phyloP scores from a whole-genome alignment of 352 stramenopile species.

The Globisporangium sylvaticum region DNA sequence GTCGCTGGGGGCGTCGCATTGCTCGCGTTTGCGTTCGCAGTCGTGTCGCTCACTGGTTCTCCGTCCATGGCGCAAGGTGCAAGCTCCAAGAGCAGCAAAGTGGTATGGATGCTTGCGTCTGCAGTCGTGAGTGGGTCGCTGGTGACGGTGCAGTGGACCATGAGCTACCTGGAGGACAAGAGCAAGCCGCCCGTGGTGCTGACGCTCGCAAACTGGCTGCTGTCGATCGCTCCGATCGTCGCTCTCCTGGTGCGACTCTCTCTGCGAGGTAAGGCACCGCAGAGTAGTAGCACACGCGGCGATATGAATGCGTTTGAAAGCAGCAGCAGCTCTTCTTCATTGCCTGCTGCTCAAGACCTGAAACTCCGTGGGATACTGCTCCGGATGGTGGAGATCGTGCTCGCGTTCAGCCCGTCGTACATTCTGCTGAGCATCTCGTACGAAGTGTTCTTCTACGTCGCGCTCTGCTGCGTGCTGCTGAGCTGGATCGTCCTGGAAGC shows the following conservation, averaged over 20 bases:
- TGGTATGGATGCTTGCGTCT: constrained; percentile 6
- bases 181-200: constrained; percentile 45
- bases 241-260: constrained; percentile 25
- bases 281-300: not conserved
- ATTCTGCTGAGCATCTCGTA: constrained; percentile 82
- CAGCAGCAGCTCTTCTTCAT: not conserved
- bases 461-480: constrained; percentile 49
- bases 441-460: constrained; percentile 77
- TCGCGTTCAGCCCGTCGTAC: constrained; percentile 58
- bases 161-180: constrained; percentile 47
- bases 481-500: constrained; percentile 60
- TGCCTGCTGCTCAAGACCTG: constrained; percentile 9
- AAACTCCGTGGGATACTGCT: constrained; percentile 12
- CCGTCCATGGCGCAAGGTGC: not conserved
- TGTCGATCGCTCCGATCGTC: constrained; percentile 40
- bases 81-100: not conserved
- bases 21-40: constrained; percentile 5
- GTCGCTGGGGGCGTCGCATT: constrained; percentile 41
- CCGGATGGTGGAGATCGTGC: constrained; percentile 52
- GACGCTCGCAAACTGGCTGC: constrained; percentile 52
- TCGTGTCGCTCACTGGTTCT: not conserved
- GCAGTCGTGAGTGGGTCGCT: constrained; percentile 33
- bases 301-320: not conserved
- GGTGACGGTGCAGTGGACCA: constrained; percentile 43
- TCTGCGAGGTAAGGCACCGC: not conserved